These are phyloP conservation scores for Microthyrium microscopicum DNA, from an alignment of 2,329 filamentous ascomycete species.

Conservation along the genomic window DNA sequence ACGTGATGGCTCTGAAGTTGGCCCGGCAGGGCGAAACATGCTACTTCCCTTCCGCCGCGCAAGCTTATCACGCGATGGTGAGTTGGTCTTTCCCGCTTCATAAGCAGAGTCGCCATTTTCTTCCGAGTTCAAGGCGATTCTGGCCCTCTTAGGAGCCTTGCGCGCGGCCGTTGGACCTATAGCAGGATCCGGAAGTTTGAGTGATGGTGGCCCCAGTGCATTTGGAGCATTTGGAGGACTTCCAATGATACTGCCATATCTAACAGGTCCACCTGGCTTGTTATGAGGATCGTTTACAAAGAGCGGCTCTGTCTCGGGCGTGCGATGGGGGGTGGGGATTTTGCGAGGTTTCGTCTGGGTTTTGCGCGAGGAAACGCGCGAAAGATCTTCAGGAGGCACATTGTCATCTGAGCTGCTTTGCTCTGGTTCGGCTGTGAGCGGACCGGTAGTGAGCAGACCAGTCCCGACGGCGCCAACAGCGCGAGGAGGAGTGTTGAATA, in stretches of 20 bases:
- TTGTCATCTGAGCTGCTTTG: too few relatives aligned
- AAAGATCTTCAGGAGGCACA: too few relatives aligned
- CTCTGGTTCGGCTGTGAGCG: too few relatives aligned
- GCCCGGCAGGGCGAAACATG: constrained; percentile 21
- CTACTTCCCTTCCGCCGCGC: constrained; percentile 19
- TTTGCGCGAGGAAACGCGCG: constrained; percentile 2
- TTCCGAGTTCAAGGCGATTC: too few relatives aligned
- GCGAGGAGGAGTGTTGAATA: not conserved
- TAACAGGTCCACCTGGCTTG: constrained; percentile 20
- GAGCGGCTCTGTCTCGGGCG: not conserved
- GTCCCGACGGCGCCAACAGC: not conserved
- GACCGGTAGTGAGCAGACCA: too few relatives aligned
- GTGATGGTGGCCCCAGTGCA: constrained; percentile 26
- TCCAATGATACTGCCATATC: constrained; percentile 48
- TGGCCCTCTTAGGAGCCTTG: too few relatives aligned
- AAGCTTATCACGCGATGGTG: not conserved
- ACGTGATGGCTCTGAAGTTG: constrained; percentile 11
- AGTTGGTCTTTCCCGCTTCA: constrained; percentile 24
- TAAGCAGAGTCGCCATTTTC: too few relatives aligned
- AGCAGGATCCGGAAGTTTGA: constrained; percentile 47
- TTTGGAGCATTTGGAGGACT: constrained; percentile 26
- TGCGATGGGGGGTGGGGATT: constrained; percentile 1
- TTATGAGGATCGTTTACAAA: constrained; percentile 3
- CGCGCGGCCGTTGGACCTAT: constrained; percentile 20
- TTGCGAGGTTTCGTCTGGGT: not conserved